phyloP scores from a whole-genome alignment of 345 rosid species.

The Leavenworthia alabamica region DNA sequence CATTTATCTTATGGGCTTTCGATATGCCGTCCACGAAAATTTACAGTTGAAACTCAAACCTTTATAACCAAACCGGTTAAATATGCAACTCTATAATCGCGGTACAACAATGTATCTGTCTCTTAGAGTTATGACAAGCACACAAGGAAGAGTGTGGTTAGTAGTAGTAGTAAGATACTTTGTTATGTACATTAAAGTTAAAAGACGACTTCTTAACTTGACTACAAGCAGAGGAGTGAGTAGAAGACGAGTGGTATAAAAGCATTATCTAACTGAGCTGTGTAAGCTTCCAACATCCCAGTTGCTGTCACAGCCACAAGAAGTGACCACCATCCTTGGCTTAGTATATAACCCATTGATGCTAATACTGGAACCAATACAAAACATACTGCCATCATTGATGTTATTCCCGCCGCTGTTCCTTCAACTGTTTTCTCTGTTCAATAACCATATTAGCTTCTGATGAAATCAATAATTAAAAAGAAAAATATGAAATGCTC shows the following conservation, averaged over 20 bases:
- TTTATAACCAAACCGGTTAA: too few species aligned
- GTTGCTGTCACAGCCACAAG: slow-evolving; percentile 66
- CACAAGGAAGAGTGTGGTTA: slow-evolving; percentile 4
- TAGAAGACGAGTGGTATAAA: slow-evolving; percentile 93
- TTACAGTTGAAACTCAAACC: too few species aligned
- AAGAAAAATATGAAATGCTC: slow-evolving; percentile 21
- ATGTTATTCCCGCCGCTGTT: slow-evolving; percentile 92
- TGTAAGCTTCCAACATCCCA: slow-evolving; percentile 92
- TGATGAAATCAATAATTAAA: background rate
- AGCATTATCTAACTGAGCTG: slow-evolving; percentile 87
- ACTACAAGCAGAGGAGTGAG: slow-evolving; percentile 78
- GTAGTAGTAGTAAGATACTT: slow-evolving; percentile 6
- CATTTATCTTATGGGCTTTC: background rate
- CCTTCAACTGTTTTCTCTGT: slow-evolving; percentile 96
- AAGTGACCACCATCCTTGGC: slow-evolving; percentile 87
- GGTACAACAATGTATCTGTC: background rate
- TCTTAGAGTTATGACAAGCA: background rate
- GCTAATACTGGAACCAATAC: slow-evolving; percentile 75
- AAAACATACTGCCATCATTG: slow-evolving; percentile 73
- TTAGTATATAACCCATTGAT: slow-evolving; percentile 69
- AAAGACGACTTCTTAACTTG: background rate
- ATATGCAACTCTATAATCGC: background rate
- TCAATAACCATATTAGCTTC: slow-evolving; percentile 1
- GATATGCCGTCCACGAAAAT: too few species aligned
- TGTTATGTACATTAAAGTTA: slow-evolving; percentile 14